These are phyloP conservation scores for Ceratocystis lukuohia DNA, from an alignment of 2,329 filamentous ascomycete genomes.

Conservation along the genomic window DNA sequence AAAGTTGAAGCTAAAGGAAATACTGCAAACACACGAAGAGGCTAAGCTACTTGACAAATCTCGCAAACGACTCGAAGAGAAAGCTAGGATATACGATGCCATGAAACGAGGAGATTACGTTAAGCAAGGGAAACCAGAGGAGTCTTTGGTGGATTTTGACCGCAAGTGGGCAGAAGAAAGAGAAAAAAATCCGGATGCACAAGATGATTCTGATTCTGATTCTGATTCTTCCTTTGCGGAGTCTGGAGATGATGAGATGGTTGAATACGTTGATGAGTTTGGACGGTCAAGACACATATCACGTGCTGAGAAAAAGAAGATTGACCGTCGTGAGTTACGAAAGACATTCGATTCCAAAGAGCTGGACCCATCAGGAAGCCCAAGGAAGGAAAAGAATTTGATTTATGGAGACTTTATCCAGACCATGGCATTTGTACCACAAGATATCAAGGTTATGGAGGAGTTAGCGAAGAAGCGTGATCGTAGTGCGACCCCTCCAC, in stretches of 20 bases:
- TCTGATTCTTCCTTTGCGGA: constrained; percentile 23
- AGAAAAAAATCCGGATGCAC: constrained; percentile 31
- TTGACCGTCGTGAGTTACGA: constrained; percentile 37
- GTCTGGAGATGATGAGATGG: constrained; percentile 42
- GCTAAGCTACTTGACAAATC: constrained; percentile 57
- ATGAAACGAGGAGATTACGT: constrained; percentile 83
- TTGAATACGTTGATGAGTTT: constrained; percentile 87
- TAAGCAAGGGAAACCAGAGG: constrained; percentile 48
- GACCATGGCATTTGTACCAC: constrained; percentile 65
- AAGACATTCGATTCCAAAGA: constrained; percentile 16
- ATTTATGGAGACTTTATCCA: constrained; percentile 84
- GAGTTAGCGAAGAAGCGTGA: constrained; percentile 66
- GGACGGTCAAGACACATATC: constrained; percentile 68
- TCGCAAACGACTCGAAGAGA: constrained; percentile 75
- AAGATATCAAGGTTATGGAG: constrained; percentile 60
- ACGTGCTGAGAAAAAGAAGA: constrained; percentile 49
- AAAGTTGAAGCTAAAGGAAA: constrained; percentile 31
- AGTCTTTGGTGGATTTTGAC: constrained; percentile 81
- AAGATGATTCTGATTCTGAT: constrained; percentile 29
- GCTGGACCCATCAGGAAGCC: constrained; percentile 43
- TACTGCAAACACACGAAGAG: constrained; percentile 33
- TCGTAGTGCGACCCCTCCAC: constrained; percentile 64
- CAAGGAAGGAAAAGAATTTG: neutral
- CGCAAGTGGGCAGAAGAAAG: constrained; percentile 77
- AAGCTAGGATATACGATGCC: constrained; percentile 73